phyloP scores from a whole-genome alignment of 2,329 filamentous ascomycete genomes.

The Pseudogymnoascus sp. region DNA sequence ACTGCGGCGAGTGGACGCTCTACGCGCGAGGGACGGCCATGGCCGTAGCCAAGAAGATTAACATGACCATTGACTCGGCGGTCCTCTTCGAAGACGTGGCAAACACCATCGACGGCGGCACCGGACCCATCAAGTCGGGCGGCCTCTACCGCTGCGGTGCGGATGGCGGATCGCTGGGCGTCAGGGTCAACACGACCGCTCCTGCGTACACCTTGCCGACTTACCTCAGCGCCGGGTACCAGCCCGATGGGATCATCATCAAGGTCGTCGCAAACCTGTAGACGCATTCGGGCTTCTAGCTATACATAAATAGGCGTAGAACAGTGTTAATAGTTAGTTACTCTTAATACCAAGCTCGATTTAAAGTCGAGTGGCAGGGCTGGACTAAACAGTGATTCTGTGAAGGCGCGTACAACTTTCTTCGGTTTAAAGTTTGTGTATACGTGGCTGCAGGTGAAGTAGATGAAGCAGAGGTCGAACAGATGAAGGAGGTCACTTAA shows the following conservation, averaged over 20 bases:
- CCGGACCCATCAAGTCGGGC: slow-evolving; percentile 14
- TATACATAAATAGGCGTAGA: no score
- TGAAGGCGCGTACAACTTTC: no score
- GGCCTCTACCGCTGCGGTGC: slow-evolving; percentile 26
- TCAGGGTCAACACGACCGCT: slow-evolving; percentile 16
- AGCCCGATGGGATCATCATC: neutral
- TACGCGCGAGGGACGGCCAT: slow-evolving; percentile 12
- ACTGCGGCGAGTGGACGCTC: slow-evolving; percentile 21
- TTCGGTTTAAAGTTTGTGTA: no score
- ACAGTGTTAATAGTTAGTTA: no score
- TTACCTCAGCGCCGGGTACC: neutral
- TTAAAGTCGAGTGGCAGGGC: no score
- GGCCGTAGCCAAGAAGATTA: slow-evolving; percentile 18
- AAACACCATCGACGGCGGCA: slow-evolving; percentile 21
- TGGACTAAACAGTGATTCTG: no score
- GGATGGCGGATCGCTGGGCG: slow-evolving; percentile 22
- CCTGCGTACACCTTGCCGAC: slow-evolving; percentile 14
- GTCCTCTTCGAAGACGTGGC: slow-evolving; percentile 11
- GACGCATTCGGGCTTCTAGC: no score
- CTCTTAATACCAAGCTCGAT: no score
- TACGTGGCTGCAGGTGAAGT: no score
- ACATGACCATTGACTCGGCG: slow-evolving; percentile 14
- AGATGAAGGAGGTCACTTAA: no score
- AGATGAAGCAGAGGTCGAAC: no score
- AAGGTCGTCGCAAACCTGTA: neutral